phyloP scores from a whole-genome alignment of 106 monocot genomes.

The Dioscorea dumetorum region DNA sequence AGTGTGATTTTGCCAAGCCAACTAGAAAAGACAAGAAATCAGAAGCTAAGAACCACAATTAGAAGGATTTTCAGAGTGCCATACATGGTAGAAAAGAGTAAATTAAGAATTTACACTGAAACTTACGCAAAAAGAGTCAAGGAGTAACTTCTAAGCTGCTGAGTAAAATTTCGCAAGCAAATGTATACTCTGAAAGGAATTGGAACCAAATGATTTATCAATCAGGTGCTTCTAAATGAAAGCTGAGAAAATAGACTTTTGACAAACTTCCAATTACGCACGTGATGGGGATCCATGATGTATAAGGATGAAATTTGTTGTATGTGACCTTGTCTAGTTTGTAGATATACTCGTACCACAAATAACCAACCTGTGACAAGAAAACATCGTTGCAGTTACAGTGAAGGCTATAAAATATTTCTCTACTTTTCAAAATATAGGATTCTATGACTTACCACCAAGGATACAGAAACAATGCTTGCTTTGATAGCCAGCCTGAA shows the following conservation, averaged over 20 bases:
- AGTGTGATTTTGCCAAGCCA: constrained; percentile 46
- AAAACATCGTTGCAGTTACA: not conserved
- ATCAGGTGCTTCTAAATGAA: not conserved
- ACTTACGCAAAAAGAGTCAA: constrained; percentile 91
- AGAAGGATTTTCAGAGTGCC: not conserved
- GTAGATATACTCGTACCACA: constrained; percentile 96
- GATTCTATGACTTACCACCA: constrained; percentile 33
- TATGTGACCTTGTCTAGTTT: constrained; percentile 90
- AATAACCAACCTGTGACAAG: constrained; percentile 63
- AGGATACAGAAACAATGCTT: constrained; percentile 42
- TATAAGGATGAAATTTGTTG: constrained; percentile 91
- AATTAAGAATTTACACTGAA: not conserved
- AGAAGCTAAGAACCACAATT: not conserved
- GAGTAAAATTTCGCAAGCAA: constrained; percentile 83
- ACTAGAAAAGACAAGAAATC: constrained; percentile 7
- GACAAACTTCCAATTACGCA: constrained; percentile 16
- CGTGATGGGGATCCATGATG: constrained; percentile 98
- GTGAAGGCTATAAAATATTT: not conserved
- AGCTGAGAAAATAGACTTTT: not conserved
- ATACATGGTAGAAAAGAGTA: not conserved
- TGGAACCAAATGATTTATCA: not conserved
- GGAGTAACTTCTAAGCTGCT: constrained; percentile 61
- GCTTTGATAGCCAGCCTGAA: constrained; percentile 49
- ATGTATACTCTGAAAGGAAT: constrained; percentile 71
- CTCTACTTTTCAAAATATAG: not conserved